Conservation (phyloP, 306 rosid species). For the Ormosia semicastrata region DNA sequence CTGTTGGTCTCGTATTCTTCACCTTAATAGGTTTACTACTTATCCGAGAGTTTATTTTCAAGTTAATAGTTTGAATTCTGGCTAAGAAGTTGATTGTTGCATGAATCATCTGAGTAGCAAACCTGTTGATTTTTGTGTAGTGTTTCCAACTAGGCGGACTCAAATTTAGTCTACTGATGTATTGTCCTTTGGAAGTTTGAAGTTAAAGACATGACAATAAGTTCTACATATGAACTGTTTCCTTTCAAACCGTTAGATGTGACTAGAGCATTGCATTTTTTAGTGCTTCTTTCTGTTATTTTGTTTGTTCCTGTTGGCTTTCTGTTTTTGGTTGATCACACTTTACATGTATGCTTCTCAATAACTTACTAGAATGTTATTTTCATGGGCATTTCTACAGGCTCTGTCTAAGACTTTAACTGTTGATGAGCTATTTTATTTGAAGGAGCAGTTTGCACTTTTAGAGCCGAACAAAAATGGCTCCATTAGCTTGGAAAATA, state of each 20-base stretch:
- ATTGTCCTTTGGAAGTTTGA: not conserved
- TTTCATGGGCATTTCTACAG: conserved; percentile 41
- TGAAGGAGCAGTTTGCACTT: conserved; percentile 63
- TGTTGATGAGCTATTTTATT: conserved; percentile 52
- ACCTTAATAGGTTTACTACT: not conserved
- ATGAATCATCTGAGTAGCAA: not conserved
- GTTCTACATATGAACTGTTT: not conserved
- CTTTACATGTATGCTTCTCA: not conserved
- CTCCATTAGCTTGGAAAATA: conserved; percentile 68
- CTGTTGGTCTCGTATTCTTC: not conserved
- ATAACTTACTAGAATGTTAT: not conserved
- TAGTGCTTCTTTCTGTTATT: not conserved
- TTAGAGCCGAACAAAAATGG: conserved; percentile 76
- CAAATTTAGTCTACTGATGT: not conserved
- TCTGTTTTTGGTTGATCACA: not conserved
- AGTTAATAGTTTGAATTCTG: not conserved
- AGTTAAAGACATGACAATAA: not conserved
- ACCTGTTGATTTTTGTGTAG: not conserved
- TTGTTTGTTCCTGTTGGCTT: not conserved
- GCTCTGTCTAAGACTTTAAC: conserved; percentile 71
- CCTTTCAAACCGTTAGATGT: not conserved
- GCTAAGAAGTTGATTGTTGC: not conserved
- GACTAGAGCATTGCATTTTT: not conserved
- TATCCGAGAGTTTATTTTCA: not conserved
- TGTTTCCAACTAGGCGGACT: conserved; percentile 9